phyloP scores from a whole-genome alignment of 352 stramenopile species.

The Thalassiosira sp. region DNA sequence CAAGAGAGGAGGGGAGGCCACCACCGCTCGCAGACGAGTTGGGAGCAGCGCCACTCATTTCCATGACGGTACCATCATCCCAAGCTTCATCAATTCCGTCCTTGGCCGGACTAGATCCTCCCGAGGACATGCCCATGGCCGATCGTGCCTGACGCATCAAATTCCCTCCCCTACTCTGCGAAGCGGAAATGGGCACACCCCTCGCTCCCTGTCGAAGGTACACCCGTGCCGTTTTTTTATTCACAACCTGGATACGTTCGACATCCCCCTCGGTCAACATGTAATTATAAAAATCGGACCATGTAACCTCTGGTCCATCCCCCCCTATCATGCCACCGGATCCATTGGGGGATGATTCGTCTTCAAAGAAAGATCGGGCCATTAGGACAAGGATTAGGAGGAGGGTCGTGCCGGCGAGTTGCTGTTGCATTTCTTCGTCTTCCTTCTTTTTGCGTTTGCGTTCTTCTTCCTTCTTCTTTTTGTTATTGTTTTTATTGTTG shows the following conservation, averaged over 20 bases:
- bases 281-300: slow-evolving; percentile 76
- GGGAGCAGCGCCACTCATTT: slow-evolving; percentile 42
- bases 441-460: slow-evolving; percentile 32
- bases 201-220: slow-evolving; percentile 51
- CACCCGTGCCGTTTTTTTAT: slow-evolving; percentile 79
- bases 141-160: slow-evolving; percentile 7
- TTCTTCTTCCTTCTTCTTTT: slow-evolving; percentile 40
- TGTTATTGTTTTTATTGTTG: slow-evolving; percentile 19
- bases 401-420: slow-evolving; percentile 60
- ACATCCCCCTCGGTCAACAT: slow-evolving; percentile 82
- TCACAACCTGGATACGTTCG: slow-evolving; percentile 84
- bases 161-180: slow-evolving; percentile 6
- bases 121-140: background rate
- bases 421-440: slow-evolving; percentile 61
- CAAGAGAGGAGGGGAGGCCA: no score
- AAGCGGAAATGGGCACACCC: slow-evolving; percentile 30
- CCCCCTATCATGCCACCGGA: slow-evolving; percentile 26
- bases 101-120: background rate
- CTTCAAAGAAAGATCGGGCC: slow-evolving; percentile 48
- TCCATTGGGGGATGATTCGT: no score
- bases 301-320: slow-evolving; percentile 72
- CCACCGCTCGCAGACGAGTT: no score
- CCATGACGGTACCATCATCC: slow-evolving; percentile 53
- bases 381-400: slow-evolving; percentile 60
- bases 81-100: slow-evolving; percentile 27